These are phyloP conservation scores for Botryosphaeria agaves DNA, from an alignment of 2,329 filamentous ascomycete species.

Conservation along the genomic window DNA sequence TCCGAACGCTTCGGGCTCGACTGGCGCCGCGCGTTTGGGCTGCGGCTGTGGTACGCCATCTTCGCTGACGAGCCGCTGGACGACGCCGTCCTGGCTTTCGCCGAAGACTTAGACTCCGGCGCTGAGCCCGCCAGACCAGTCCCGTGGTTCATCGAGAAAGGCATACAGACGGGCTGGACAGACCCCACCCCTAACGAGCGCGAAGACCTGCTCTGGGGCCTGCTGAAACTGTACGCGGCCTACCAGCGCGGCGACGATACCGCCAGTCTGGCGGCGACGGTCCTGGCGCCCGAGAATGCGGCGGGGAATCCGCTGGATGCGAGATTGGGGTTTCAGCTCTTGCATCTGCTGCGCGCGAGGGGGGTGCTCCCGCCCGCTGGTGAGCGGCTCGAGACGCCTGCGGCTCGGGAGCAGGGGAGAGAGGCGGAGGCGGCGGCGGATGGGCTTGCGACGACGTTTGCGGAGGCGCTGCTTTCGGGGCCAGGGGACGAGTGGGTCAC, in stretches of 20 bases:
- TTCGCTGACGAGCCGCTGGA: constrained; percentile 50
- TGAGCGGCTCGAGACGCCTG: constrained; percentile 11
- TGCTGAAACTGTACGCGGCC: constrained; percentile 65
- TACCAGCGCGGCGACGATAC: constrained; percentile 23
- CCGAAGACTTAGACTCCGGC: constrained; percentile 53
- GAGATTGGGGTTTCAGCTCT: constrained; percentile 71
- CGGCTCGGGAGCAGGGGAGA: constrained; percentile 5
- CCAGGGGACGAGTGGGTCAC: background rate
- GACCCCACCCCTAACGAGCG: constrained; percentile 39
- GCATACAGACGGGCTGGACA: constrained; percentile 40
- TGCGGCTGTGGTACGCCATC: constrained; percentile 79
- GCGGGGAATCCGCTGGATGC: constrained; percentile 59
- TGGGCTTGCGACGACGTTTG: constrained; percentile 34
- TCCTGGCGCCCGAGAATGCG: constrained; percentile 60
- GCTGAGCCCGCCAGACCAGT: constrained; percentile 50
- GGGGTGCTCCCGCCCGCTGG: constrained; percentile 7
- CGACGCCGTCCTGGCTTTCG: constrained; percentile 55
- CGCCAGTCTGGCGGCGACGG: constrained; percentile 42
- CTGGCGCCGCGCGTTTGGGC: constrained; percentile 85
- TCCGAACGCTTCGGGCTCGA: constrained; percentile 71
- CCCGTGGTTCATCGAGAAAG: constrained; percentile 52
- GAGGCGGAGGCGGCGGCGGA: constrained; percentile 7
- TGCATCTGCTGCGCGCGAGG: constrained; percentile 32
- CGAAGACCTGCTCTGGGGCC: constrained; percentile 72
- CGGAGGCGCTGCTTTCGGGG: background rate